Base-by-base conservation (phyloP, 768 basidiomycete genomes). In the Gloeostereum incarnatum region DNA sequence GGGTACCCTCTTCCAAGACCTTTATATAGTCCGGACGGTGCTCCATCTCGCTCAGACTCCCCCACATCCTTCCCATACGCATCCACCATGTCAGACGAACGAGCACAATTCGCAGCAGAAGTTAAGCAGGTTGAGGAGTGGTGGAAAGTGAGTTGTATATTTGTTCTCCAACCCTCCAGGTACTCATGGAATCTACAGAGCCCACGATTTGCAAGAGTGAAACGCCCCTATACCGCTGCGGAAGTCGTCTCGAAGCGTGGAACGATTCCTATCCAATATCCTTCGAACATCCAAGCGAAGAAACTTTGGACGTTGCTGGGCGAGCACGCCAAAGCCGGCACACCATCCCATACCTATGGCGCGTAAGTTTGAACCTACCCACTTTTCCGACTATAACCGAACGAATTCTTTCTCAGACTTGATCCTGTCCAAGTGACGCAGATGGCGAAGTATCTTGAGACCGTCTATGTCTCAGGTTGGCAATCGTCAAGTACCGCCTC, bases 401-500 rank as follows among this genome's bases (percentile, higher is more conserved):
- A 18, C 39, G 33, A 40, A 33, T 9, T 39, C 21, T 37, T n/a
- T 4, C 38, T n/a, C 49, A 97, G 94, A 16, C 81, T 99, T 47
- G 96, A 99, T 58, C 89, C 93, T 0, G 91, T 99, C 5, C 96
- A 99, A 61, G 75, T 97, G 35, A 97, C 93, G 0, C 96, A 99
- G 62, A 99, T 99, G 96, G 93, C 94, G 18, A 88, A 87, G 57
- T 88, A 97, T 59, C 83, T 98, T 49, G 96, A 98, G 63, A 97
- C 94, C 2, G 87, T 99, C 49, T 99, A 99, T 55, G 89, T 99
- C 40, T 99, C 96, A 6, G 96, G 96, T 3, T 90, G 86, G 87
- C 87, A 89, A 52, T 90, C 82, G 13, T 92, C 88, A 14, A 90
- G 87, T 52, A 98, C 93, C 2, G 96, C 96, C 2, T 84, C 87